phyloP scores from a whole-genome alignment of 116 monocot genomes.

The Phalaenopsis hybrid region DNA sequence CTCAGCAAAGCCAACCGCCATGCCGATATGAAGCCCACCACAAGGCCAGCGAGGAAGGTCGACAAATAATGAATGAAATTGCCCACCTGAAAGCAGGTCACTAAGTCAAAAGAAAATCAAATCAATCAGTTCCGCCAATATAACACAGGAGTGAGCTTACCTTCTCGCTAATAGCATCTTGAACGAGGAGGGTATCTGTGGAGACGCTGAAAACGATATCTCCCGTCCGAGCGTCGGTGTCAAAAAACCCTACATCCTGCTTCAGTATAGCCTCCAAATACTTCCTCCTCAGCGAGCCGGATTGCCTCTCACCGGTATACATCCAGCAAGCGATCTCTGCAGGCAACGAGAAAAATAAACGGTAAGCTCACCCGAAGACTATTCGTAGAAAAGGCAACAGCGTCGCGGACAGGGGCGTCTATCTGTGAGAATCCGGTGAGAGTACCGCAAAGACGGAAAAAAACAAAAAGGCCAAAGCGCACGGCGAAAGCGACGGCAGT shows the following conservation, averaged over 20 bases:
- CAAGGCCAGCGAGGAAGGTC: slow-evolving; percentile 82
- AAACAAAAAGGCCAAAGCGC: neutral
- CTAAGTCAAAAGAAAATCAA: neutral
- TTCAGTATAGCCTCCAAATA: slow-evolving; percentile 77
- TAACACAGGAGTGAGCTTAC: slow-evolving; percentile 17
- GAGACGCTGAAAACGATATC: slow-evolving; percentile 85
- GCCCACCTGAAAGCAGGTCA: slow-evolving; percentile 46
- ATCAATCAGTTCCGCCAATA: neutral
- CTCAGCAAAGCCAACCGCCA: slow-evolving; percentile 87
- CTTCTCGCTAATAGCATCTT: slow-evolving; percentile 95
- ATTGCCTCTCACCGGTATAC: slow-evolving; percentile 96
- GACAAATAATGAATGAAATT: slow-evolving; percentile 94
- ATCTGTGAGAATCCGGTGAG: neutral
- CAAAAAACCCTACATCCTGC: slow-evolving; percentile 77
- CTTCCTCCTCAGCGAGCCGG: slow-evolving; percentile 50
- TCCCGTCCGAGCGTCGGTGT: slow-evolving; percentile 68
- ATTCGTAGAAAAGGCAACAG: neutral
- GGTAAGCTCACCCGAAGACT: neutral
- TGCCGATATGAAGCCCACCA: slow-evolving; percentile 85
- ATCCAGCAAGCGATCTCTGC: slow-evolving; percentile 98
- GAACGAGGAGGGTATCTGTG: slow-evolving; percentile 89
- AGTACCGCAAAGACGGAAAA: neutral
- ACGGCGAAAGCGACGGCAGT: slow-evolving; percentile 8
- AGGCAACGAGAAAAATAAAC: neutral
- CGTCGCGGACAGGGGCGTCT: neutral